Evolutionary conservation across 495 filamentous ascomycete genomes (phyloP), one percentile per base, ranked within the genome.

Genomic region (Aspergillus saccharolyticus): DNA sequence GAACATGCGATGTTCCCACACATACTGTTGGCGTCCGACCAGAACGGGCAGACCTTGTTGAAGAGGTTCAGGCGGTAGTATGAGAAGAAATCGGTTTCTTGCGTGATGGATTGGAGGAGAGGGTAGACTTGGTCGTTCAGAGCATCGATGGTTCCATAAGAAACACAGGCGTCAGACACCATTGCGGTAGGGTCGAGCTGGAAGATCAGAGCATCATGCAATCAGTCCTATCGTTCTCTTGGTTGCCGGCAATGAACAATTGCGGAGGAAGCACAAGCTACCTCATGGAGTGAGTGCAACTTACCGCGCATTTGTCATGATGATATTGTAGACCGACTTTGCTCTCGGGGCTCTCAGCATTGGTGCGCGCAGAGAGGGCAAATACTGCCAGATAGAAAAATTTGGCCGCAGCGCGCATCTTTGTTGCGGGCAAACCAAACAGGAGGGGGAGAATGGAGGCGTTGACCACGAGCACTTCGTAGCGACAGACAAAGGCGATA

Each of bases 51-150:
- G 75, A 82, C 84, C 73, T 92, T 94, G 66, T 95, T 87, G 69
- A 89, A 98, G n/a, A 98, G 83, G 70, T 97, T 97, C 19, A 98
- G 76, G 22, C 94, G 89, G 72, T 97, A 98, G 69, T 97, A 90
- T 54, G 91, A 88, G 72, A 98, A 98, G 79, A 96, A 98, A 70
- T 98, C 94, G 64, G 93, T 95, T 50, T 88, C 85, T 69, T 84
- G 83, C 0, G 89, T 94, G 43, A 98, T 79, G 4, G 87, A 84
- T 65, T 89, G 80, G 48, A 98, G 73, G n/a, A 85, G 82, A n/a
- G 90, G 85, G 64, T 85, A 85, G 48, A 97, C 79, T 50, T 83
- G 80, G 56, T 80, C 74, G 70, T 97, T 98, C 8, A 97, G 78
- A 19, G 75, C 69, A 64, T 98, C 91, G 73, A 98, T 86, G 22